These are phyloP conservation scores for Auricularia cornea DNA, from an alignment of 768 basidiomycete genomes.

Conservation along the genomic window DNA sequence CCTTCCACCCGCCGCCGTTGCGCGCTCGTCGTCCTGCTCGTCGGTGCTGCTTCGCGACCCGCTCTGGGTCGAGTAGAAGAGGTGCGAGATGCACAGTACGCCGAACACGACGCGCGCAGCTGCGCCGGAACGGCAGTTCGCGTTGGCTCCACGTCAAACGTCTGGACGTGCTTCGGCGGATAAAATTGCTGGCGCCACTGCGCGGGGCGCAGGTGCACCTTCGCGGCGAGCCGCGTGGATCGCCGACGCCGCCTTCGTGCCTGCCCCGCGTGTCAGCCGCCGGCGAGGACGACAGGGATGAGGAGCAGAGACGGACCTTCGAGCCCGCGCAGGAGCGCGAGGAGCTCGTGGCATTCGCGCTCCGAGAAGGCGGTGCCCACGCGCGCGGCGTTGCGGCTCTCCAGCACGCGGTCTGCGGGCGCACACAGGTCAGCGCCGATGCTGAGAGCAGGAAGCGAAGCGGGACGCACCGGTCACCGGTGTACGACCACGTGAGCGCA, in stretches of 20 bases:
- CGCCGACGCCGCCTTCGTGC: slow-evolving; percentile 19
- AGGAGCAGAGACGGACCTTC: slow-evolving; percentile 3
- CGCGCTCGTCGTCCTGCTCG: not conserved
- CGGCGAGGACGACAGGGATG: slow-evolving; percentile 17
- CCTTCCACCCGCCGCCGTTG: not conserved
- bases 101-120: slow-evolving; percentile 52
- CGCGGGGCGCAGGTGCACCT: slow-evolving; percentile 53
- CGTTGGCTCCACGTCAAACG: too few species aligned
- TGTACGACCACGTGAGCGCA: slow-evolving; percentile 72
- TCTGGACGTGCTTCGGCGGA: not conserved
- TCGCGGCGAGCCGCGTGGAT: slow-evolving; percentile 56
- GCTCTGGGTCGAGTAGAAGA: slow-evolving; percentile 39
- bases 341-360: slow-evolving; percentile 70
- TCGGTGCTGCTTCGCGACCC: not conserved
- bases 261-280: slow-evolving; percentile 37
- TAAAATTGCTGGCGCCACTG: slow-evolving; percentile 5
- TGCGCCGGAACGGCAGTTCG: slow-evolving; percentile 41
- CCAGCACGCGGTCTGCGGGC: slow-evolving; percentile 58
- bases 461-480: slow-evolving; percentile 34
- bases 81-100: slow-evolving; percentile 64
- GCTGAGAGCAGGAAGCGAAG: not conserved
- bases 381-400: slow-evolving; percentile 38
- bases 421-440: not conserved
- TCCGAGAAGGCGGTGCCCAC: slow-evolving; percentile 59
- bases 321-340: slow-evolving; percentile 45